phyloP scores from a whole-genome alignment of 306 rosid genomes.

The Malus orientalis region DNA sequence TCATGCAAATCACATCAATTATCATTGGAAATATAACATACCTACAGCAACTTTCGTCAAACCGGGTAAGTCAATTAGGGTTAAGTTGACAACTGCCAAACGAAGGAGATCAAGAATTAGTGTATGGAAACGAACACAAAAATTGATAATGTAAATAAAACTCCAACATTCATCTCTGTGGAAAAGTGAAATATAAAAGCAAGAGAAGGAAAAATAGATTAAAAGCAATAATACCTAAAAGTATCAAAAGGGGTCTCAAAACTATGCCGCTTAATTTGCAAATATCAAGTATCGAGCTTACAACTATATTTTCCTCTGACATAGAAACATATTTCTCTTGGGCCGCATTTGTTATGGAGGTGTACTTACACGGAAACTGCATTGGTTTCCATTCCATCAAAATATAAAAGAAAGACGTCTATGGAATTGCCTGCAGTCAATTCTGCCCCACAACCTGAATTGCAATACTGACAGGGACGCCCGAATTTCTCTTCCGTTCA shows the following conservation, averaged over 20 bases:
- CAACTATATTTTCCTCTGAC: background rate
- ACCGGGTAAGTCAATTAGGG: constrained; percentile 90
- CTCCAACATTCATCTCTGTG: background rate
- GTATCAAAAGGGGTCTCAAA: background rate
- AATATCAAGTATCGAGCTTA: background rate
- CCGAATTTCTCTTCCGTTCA: too few species aligned
- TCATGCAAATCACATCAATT: background rate
- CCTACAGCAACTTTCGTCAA: constrained; percentile 96
- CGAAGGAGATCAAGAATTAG: constrained; percentile 12
- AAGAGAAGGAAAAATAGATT: background rate
- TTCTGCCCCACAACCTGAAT: too few species aligned
- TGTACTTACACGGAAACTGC: too few species aligned
- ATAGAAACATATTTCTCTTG: background rate
- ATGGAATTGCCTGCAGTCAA: too few species aligned
- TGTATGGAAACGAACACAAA: background rate
- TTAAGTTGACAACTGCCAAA: constrained; percentile 91
- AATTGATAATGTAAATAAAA: background rate
- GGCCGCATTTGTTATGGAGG: background rate
- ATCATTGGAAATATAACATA: constrained; percentile 27
- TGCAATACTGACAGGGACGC: too few species aligned
- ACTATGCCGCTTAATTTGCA: background rate
- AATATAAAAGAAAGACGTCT: too few species aligned
- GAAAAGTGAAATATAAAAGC: background rate
- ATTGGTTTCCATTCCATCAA: too few species aligned
- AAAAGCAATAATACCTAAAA: background rate